phyloP scores from a whole-genome alignment of 805 yeast genomes.

The Nakazawaea pomicola region DNA sequence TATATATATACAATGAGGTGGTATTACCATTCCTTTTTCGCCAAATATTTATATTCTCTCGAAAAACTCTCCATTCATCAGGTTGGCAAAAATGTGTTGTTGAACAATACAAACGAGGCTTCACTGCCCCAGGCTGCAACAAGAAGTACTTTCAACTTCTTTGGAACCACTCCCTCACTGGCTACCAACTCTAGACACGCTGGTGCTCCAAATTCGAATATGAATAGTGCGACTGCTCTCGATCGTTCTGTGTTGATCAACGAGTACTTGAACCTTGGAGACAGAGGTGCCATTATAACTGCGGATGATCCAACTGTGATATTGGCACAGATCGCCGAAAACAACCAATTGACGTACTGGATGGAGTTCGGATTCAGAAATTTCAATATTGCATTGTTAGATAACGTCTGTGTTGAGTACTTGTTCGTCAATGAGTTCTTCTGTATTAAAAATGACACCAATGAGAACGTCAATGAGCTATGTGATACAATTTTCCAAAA shows the following conservation, averaged over 20 bases:
- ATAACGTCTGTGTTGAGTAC: constrained; percentile 75
- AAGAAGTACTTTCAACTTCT: constrained; percentile 11
- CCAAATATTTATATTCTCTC: constrained; percentile 68
- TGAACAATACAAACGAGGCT: constrained; percentile 38
- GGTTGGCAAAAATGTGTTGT: constrained; percentile 51
- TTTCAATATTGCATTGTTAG: constrained; percentile 67
- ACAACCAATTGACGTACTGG: constrained; percentile 59
- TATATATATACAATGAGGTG: constrained; percentile 87
- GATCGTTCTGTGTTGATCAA: constrained; percentile 22
- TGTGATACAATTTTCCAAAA: constrained; percentile 48
- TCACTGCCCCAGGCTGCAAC: background rate
- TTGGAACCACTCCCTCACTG: constrained; percentile 4
- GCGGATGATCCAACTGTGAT: constrained; percentile 59
- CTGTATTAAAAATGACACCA: constrained; percentile 34
- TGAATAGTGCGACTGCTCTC: background rate
- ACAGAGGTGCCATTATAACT: constrained; percentile 53
- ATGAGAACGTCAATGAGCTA: constrained; percentile 41
- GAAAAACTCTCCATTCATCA: constrained; percentile 53
- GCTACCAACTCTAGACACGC: constrained; percentile 5
- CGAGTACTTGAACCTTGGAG: constrained; percentile 56
- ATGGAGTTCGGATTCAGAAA: constrained; percentile 71
- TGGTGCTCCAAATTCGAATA: background rate
- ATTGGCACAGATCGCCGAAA: constrained; percentile 82
- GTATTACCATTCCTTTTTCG: constrained; percentile 82
- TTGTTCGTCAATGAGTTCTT: constrained; percentile 71